Evolutionary conservation across 2,329 filamentous ascomycete genomes (phyloP), one percentile per base, ranked within the genome.

Genomic region (Colletotrichum australisinense): DNA sequence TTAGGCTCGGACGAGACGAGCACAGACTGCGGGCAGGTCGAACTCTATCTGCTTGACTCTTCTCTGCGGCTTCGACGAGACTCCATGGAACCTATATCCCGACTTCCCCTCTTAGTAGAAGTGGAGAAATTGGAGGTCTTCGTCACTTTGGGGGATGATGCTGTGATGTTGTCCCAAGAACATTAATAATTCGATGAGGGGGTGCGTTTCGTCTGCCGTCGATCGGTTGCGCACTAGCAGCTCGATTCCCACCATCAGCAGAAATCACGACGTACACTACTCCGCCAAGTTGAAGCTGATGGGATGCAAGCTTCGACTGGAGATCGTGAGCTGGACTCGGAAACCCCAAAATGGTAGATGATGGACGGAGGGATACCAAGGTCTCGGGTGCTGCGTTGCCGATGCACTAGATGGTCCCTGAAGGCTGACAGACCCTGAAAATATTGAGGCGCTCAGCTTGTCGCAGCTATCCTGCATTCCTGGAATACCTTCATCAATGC

Each of bases 1-100:
- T 53, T 62, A 49, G 55, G 56, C 60, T 70, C 56, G 62, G 60
- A 71, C 60, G 67, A 71, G 67, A 56, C 67, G 67, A 57, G 71
- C 71, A 73, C 71, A 35, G 71, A 73, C 71, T 66, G 67, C 67
- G 71, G 67, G 49, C 71, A 71, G 42, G 32, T 46, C 56, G 67
- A 71, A 73, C 67, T 66, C 56, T 71, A 73, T 63, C 71, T 57
- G 46, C 60, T 64, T 53, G 67, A 70, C 67, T 66, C 71, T 63
- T 46, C 32, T 26, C 30, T 35, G 7, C 59, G 24, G 35, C 42
- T 53, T 73, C 42, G 30, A 46, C 30, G 14, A 59, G 30, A 53
- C 38, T 65, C 68, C 30, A 53, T 32, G 63, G 55, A 24, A 49
- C 32, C 56, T 60, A 19, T 52, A 30, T 67, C 42, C 46, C 46